These are phyloP conservation scores for Leucoagaricus sp. DNA, from an alignment of 1,284 basidiomycete genomes.

Conservation along the genomic window DNA sequence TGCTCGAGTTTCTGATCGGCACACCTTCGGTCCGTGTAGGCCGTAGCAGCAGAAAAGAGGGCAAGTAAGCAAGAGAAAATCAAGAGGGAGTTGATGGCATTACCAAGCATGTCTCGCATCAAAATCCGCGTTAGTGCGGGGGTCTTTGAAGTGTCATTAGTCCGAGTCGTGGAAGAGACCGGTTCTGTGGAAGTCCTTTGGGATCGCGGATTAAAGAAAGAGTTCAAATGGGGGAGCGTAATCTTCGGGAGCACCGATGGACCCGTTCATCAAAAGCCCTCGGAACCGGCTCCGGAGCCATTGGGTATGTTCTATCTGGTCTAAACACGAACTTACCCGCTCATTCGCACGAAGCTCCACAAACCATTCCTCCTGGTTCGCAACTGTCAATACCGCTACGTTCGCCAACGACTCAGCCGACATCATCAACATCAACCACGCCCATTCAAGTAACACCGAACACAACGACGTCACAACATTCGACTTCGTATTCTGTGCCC, in stretches of 20 bases:
- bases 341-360: slow-evolving; percentile 13
- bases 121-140: slow-evolving; percentile 80
- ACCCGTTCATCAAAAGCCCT: slow-evolving; percentile 64
- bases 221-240: slow-evolving; percentile 80
- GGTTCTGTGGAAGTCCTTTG: slow-evolving; percentile 78
- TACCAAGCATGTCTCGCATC: slow-evolving; percentile 71
- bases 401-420: slow-evolving; percentile 1
- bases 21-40: slow-evolving; percentile 40
- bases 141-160: slow-evolving; percentile 77
- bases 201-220: slow-evolving; percentile 67
- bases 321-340: not conserved
- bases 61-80: slow-evolving; percentile 68
- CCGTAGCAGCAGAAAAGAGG: slow-evolving; percentile 70
- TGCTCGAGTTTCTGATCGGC: not conserved
- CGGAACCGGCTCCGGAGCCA: slow-evolving; percentile 40
- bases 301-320: slow-evolving; percentile 29
- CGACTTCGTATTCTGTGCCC: slow-evolving; percentile 16
- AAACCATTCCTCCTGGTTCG: slow-evolving; percentile 14
- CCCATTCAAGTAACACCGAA: slow-evolving; percentile 6
- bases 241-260: slow-evolving; percentile 65
- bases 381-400: slow-evolving; percentile 12
- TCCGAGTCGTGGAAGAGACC: slow-evolving; percentile 68
- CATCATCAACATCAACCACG: slow-evolving; percentile 5
- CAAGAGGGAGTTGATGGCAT: slow-evolving; percentile 62
- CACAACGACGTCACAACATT: slow-evolving; percentile 1